Evolutionary conservation across 371 early-diverging fungal genomes (phyloP).

Genomic region (Mucor sp.): DNA sequence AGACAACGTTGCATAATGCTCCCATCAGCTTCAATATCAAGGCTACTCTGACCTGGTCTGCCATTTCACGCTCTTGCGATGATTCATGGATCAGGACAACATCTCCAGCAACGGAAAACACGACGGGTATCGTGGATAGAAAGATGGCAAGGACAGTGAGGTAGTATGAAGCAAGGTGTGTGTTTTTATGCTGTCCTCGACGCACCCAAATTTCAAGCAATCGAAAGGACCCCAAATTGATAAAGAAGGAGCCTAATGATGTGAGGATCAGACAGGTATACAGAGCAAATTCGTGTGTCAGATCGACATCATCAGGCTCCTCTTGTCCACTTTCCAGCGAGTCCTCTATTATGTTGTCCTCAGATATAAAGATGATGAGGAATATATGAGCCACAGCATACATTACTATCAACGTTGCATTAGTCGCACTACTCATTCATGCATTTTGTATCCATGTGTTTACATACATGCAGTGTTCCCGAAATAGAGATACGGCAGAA

Average conservation of each 20-base stretch:
- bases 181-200: not conserved
- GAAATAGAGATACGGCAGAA: slow-evolving; percentile 19
- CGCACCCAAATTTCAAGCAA: slow-evolving; percentile 11
- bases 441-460: not conserved
- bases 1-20: not conserved
- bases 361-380: slow-evolving; percentile 11
- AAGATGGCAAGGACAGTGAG: not conserved
- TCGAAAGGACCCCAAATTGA: slow-evolving; percentile 4
- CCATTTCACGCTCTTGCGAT: not conserved
- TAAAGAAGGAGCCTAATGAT: slow-evolving; percentile 9
- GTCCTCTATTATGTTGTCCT: not conserved
- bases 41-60: not conserved
- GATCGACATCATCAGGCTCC: not conserved
- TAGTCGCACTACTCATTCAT: too few species aligned
- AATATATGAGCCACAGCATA: slow-evolving; percentile 12
- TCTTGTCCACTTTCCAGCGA: not conserved
- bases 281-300: slow-evolving; percentile 10
- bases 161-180: not conserved
- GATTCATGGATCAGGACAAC: slow-evolving; percentile 3
- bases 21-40: slow-evolving; percentile 8
- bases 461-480: slow-evolving; percentile 17
- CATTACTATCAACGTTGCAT: not conserved
- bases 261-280: slow-evolving; percentile 8
- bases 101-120: slow-evolving; percentile 6
- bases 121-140: slow-evolving; percentile 2